phyloP scores from a whole-genome alignment of 2,329 filamentous ascomycete genomes.

The Talaromyces sp. region DNA sequence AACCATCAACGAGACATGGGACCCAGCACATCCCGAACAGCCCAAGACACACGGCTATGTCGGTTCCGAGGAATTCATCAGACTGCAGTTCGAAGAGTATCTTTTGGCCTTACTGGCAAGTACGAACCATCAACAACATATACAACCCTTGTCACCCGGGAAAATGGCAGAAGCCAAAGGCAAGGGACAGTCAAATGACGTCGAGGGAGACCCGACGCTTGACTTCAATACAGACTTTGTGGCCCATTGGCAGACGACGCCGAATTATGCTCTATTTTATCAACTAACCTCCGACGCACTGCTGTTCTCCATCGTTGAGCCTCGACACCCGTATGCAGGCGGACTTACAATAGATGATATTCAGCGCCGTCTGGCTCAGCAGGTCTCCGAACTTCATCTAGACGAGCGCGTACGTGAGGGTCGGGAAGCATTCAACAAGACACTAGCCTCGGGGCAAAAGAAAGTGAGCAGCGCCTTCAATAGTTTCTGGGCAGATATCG shows the following conservation, averaged over 20 bases:
- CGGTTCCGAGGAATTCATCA: constrained; percentile 95
- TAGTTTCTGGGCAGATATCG: constrained; percentile 85
- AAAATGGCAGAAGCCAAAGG: constrained; percentile 41
- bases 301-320: constrained; percentile 90
- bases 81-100: constrained; percentile 96
- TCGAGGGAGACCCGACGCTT: constrained; percentile 75
- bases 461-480: constrained; percentile 85
- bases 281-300: constrained; percentile 70
- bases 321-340: constrained; percentile 87
- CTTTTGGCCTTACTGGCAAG: constrained; percentile 81
- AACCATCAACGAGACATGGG: constrained; percentile 94
- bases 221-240: constrained; percentile 86
- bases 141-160: constrained; percentile 57
- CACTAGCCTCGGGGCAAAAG: constrained; percentile 80
- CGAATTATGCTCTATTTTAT: constrained; percentile 89
- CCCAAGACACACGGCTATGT: constrained; percentile 95
- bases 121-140: constrained; percentile 85
- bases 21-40: constrained; percentile 78
- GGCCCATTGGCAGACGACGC: constrained; percentile 79
- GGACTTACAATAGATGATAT: constrained; percentile 92
- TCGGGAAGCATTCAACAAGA: constrained; percentile 79
- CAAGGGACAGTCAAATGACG: constrained; percentile 55
- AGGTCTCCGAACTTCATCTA: constrained; percentile 88
- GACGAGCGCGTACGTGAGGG: constrained; percentile 85
- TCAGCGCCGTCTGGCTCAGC: constrained; percentile 80